Conservation (phyloP, 2,329 filamentous ascomycete species). For the Botryosphaeria agaves region DNA sequence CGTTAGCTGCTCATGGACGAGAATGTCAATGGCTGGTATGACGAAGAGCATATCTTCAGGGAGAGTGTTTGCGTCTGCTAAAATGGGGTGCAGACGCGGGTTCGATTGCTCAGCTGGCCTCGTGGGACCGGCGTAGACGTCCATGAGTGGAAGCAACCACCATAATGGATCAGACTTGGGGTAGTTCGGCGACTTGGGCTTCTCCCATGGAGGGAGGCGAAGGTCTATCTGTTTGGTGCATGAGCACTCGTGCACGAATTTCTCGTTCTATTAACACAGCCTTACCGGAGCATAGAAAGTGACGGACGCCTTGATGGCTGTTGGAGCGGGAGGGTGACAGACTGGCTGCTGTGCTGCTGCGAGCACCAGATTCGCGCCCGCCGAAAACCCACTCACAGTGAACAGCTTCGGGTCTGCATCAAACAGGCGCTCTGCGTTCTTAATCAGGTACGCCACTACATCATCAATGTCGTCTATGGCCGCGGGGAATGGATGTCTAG, state of each 20-base stretch:
- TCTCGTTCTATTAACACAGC: background rate
- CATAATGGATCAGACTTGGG: conserved; percentile 21
- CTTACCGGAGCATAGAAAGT: conserved; percentile 20
- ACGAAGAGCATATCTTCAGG: conserved; percentile 23
- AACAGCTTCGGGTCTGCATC: conserved; percentile 22
- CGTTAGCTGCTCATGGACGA: conserved; percentile 21
- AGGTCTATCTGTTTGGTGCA: conserved; percentile 16
- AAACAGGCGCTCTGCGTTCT: conserved; percentile 18
- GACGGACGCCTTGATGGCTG: conserved; percentile 20
- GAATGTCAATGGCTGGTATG: conserved; percentile 23
- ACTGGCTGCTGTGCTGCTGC: conserved; percentile 9
- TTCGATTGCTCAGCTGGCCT: conserved; percentile 13
- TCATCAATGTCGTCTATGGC: conserved; percentile 27
- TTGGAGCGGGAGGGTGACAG: conserved; percentile 8
- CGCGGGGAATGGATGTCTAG: conserved; percentile 22
- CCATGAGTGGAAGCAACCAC: conserved; percentile 24
- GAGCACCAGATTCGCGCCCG: conserved; percentile 27
- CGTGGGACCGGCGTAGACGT: conserved; percentile 22
- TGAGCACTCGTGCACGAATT: background rate
- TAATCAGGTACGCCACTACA: conserved; percentile 21
- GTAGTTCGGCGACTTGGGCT: conserved; percentile 17
- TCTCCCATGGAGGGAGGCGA: conserved; percentile 21
- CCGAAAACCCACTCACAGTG: conserved; percentile 27
- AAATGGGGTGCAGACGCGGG: conserved; percentile 19
- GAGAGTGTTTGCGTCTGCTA: conserved; percentile 17